Conservation (phyloP, 2,329 filamentous ascomycete species). For the Fusarium sp. region DNA sequence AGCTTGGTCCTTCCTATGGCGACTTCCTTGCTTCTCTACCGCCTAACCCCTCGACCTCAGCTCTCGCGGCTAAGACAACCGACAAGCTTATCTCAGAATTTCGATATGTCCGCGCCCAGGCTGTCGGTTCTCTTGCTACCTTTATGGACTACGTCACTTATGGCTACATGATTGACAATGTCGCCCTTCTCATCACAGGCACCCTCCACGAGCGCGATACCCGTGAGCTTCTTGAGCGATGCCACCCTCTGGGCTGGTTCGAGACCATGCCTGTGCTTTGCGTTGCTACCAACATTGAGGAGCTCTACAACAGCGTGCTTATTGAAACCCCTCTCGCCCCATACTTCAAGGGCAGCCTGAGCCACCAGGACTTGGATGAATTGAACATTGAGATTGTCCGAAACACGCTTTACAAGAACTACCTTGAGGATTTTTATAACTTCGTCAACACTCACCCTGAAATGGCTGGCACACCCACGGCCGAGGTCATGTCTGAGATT, state of each 20-base stretch:
- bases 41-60: slow-evolving; percentile 95
- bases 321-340: slow-evolving; percentile 96
- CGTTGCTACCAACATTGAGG: slow-evolving; percentile 97
- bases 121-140: slow-evolving; percentile 87
- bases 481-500: slow-evolving; percentile 95
- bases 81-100: slow-evolving; percentile 99
- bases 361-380: slow-evolving; percentile 96
- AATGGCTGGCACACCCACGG: slow-evolving; percentile 86
- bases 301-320: slow-evolving; percentile 96
- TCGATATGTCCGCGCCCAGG: slow-evolving; percentile 93
- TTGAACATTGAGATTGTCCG: slow-evolving; percentile 99
- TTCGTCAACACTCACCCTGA: slow-evolving; percentile 93
- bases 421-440: slow-evolving; percentile 95
- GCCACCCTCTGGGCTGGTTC: slow-evolving; percentile 97
- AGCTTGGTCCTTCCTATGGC: slow-evolving; percentile 95
- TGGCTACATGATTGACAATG: slow-evolving; percentile 99
- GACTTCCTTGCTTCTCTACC: slow-evolving; percentile 95
- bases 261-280: slow-evolving; percentile 99
- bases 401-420: slow-evolving; percentile 99
- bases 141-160: slow-evolving; percentile 99
- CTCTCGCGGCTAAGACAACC: slow-evolving; percentile 92
- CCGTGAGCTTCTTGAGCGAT: slow-evolving; percentile 91
- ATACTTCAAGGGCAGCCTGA: slow-evolving; percentile 97
- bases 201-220: slow-evolving; percentile 98
- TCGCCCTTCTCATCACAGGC: slow-evolving; percentile 96